Conservation (phyloP, 345 rosid genomes). For the Fremontodendron californicum region DNA sequence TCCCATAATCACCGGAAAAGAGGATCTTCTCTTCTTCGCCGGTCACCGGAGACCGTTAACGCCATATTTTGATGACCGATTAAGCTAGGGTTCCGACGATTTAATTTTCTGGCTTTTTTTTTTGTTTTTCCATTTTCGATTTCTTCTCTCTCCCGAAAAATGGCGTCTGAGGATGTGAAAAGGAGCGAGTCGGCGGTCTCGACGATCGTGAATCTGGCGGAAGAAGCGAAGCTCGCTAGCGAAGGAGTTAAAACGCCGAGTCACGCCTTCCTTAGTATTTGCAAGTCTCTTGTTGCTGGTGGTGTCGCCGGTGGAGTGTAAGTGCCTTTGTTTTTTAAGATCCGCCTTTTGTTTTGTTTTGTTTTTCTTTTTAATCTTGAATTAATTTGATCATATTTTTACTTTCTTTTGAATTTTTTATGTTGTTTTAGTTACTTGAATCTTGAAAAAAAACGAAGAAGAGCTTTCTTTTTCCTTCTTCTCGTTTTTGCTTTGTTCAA, state of each 20-base stretch:
- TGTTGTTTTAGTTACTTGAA: not conserved
- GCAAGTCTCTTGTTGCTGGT: conserved; percentile 69
- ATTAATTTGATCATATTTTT: not conserved
- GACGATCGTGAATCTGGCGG: conserved; percentile 66
- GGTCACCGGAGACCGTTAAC: conserved; percentile 16
- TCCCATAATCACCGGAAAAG: not conserved
- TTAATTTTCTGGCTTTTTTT: not conserved
- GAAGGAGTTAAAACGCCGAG: conserved; percentile 61
- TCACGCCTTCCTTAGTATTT: conserved; percentile 45
- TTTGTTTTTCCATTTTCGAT: too few relatives aligned
- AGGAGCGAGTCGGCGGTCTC: conserved; percentile 56
- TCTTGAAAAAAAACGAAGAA: not conserved
- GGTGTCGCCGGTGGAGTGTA: conserved; percentile 86
- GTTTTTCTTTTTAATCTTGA: not conserved
- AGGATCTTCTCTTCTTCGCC: not conserved
- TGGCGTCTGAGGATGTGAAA: conserved; percentile 85
- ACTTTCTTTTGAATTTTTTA: not conserved
- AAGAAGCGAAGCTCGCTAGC: conserved; percentile 61
- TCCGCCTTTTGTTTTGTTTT: not conserved
- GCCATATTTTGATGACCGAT: conserved; percentile 6
- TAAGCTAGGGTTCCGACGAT: conserved; percentile 18
- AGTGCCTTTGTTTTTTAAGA: conserved; percentile 18
- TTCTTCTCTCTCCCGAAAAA: conserved; percentile 13
- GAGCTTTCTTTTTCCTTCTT: not conserved
- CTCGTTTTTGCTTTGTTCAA: not conserved